These are phyloP conservation scores for Thuidium tamariscinum DNA, from an alignment of 225 moss, liverwort and hornwort genomes.

Conservation along the genomic window DNA sequence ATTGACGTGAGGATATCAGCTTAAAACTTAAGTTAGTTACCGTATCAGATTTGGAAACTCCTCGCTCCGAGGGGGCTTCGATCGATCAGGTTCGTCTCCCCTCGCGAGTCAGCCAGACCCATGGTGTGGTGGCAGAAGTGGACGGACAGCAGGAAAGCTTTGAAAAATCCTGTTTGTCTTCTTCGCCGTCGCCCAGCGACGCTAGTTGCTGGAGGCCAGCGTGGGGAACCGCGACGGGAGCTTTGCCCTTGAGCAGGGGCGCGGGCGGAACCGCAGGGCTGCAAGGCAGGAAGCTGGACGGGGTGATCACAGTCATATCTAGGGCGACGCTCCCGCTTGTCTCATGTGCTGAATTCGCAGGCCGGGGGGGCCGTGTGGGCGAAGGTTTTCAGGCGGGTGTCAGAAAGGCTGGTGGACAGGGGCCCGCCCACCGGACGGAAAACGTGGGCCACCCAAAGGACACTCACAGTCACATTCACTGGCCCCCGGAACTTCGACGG, in stretches of 20 bases:
- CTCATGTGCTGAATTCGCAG: not conserved
- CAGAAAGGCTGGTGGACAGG: not conserved
- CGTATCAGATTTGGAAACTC: not conserved
- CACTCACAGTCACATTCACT: not conserved
- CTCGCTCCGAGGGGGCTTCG: not conserved
- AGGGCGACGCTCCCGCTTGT: not conserved
- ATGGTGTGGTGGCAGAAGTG: not conserved
- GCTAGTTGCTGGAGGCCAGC: not conserved
- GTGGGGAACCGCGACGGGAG: not conserved
- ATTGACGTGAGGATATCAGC: too few species aligned
- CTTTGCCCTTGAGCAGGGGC: not conserved
- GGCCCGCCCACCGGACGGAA: not conserved
- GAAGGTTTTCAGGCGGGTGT: not conserved
- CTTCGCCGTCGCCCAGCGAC: not conserved
- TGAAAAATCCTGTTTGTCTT: not conserved
- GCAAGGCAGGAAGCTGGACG: not conserved
- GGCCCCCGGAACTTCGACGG: not conserved
- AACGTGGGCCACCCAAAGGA: conserved; percentile 9
- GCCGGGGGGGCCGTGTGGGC: not conserved
- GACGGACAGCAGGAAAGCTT: not conserved
- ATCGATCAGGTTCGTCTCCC: not conserved
- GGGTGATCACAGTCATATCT: not conserved
- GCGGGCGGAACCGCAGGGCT: not conserved
- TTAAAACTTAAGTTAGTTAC: too few species aligned
- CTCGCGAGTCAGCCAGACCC: not conserved